Evolutionary conservation across 306 rosid species (phyloP).

Genomic region (Pueraria montana): DNA sequence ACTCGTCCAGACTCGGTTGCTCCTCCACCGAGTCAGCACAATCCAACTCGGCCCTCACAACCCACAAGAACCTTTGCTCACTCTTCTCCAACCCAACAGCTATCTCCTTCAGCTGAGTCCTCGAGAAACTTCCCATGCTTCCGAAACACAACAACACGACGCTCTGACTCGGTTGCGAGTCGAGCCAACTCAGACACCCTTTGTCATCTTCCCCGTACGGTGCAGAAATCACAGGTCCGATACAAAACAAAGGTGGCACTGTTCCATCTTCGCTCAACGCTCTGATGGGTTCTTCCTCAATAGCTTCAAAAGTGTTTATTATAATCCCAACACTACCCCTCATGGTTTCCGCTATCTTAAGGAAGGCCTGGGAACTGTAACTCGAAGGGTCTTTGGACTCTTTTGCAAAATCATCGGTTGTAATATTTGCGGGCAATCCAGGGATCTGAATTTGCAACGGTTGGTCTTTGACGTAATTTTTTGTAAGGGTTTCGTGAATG

Average conservation of each 20-base stretch:
- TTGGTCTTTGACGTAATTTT: conserved; percentile 44
- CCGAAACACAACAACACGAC: too few species aligned
- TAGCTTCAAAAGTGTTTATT: conserved; percentile 18
- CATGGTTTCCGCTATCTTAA: conserved; percentile 13
- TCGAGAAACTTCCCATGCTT: too few species aligned
- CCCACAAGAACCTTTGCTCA: too few species aligned
- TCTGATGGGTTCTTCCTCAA: conserved; percentile 40
- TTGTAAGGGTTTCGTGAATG: conserved; percentile 39
- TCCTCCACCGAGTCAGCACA: conserved; percentile 34
- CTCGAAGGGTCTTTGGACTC: conserved; percentile 16
- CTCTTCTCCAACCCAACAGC: too few species aligned
- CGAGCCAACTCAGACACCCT: too few species aligned
- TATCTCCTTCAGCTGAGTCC: too few species aligned
- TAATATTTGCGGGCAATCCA: conserved; percentile 26
- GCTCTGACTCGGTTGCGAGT: too few species aligned
- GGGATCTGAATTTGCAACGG: conserved; percentile 37
- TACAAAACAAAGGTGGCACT: too few species aligned
- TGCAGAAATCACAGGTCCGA: too few species aligned
- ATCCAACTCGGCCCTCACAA: conserved; percentile 56
- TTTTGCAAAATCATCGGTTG: not conserved
- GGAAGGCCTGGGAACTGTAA: not conserved
- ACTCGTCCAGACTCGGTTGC: conserved; percentile 45
- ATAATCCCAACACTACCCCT: conserved; percentile 30
- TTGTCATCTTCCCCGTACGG: too few species aligned
- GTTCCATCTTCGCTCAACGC: too few species aligned